Percentiles rank a stretch among this genome's conserved stretches.
Evolutionary conservation across 2,329 filamentous ascomycete genomes (phyloP).

Genomic region (Aspergillus bombycis): DNA sequence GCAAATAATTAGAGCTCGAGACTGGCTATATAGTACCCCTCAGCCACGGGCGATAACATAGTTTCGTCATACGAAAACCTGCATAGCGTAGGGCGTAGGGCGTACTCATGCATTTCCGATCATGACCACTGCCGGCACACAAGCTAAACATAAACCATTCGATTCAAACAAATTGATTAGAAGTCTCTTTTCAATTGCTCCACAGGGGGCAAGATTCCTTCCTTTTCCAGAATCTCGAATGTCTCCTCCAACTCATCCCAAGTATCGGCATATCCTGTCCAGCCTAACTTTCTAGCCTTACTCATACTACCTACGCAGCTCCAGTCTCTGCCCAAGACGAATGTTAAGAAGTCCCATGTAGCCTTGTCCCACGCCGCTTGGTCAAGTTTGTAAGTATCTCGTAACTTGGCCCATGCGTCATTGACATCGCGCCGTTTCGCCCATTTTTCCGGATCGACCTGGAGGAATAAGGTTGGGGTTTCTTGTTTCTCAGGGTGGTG

Average conservation of each 20-base stretch:
- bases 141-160: background rate
- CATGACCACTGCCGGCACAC: too few species aligned
- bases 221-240: constrained; percentile 36
- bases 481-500: background rate
- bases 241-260: constrained; percentile 43
- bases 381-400: constrained; percentile 39
- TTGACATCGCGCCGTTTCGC: constrained; percentile 42
- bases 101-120: background rate
- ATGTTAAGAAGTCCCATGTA: constrained; percentile 50
- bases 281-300: constrained; percentile 51
- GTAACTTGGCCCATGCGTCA: constrained; percentile 42
- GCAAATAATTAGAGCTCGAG: too few species aligned
- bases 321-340: constrained; percentile 45
- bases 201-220: constrained; percentile 26
- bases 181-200: constrained; percentile 19
- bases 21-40: too few species aligned
- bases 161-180: background rate
- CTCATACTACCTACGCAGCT: constrained; percentile 40
- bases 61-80: too few species aligned
- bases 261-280: constrained; percentile 45
- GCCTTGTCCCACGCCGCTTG: constrained; percentile 47
- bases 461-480: constrained; percentile 20
- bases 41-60: too few species aligned
- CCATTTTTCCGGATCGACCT: constrained; percentile 48
- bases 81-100: background rate